These are phyloP conservation scores for Salix exigua DNA, from an alignment of 345 rosid species.

Conservation along the genomic window DNA sequence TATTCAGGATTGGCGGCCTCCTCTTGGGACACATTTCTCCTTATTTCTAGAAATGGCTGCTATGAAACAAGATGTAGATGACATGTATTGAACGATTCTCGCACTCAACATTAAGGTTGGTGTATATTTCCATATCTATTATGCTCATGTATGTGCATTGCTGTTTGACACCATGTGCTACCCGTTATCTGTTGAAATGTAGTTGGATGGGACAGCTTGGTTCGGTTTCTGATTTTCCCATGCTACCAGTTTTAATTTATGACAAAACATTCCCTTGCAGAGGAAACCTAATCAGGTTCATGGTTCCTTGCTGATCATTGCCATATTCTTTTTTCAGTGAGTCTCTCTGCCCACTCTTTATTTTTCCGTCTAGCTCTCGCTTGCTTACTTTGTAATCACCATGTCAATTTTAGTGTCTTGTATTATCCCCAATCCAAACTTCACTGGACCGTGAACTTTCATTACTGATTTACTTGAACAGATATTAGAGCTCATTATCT, in stretches of 20 bases:
- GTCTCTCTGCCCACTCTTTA: background rate
- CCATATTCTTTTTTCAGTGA: background rate
- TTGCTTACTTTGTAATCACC: background rate
- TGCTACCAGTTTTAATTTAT: background rate
- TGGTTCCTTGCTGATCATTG: too few relatives aligned
- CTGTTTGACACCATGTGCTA: background rate
- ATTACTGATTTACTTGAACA: background rate
- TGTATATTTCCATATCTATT: background rate
- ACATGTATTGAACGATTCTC: constrained; percentile 73
- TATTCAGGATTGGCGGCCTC: constrained; percentile 73
- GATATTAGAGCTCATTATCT: background rate
- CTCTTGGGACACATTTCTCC: constrained; percentile 98
- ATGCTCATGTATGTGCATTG: background rate
- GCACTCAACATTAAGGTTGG: constrained; percentile 80
- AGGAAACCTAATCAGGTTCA: background rate
- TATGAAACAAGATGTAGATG: constrained; percentile 95
- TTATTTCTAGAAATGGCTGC: constrained; percentile 95
- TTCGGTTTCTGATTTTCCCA: background rate
- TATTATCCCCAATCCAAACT: background rate
- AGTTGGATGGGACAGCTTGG: background rate
- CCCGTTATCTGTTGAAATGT: background rate
- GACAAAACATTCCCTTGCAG: background rate
- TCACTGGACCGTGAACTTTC: background rate
- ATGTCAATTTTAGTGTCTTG: background rate
- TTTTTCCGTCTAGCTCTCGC: background rate